Evolutionary conservation across 192 early-diverging fungal genomes (phyloP).

Genomic region (Dissophora ornata): DNA sequence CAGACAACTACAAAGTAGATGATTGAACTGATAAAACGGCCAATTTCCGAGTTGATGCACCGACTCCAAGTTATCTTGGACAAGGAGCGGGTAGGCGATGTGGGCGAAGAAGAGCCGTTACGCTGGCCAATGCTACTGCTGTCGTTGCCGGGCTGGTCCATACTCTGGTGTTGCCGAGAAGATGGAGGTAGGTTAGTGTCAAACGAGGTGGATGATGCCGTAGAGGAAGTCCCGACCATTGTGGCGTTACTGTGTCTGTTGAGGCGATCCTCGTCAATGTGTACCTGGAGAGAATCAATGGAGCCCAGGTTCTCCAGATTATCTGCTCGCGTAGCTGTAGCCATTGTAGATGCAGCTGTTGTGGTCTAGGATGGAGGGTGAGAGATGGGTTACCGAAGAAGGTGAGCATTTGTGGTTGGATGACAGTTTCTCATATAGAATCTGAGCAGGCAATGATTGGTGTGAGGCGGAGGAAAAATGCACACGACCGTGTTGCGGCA

Average conservation of each 20-base stretch:
- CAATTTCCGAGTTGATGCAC: slow-evolving; percentile 43
- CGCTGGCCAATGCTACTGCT: background rate
- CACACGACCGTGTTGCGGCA: too few relatives aligned
- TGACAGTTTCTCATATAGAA: too few relatives aligned
- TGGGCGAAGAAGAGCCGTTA: background rate
- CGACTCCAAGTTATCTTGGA: slow-evolving; percentile 14
- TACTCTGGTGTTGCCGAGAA: too few relatives aligned
- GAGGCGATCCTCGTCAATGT: background rate
- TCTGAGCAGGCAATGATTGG: too few relatives aligned
- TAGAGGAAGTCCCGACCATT: slow-evolving; percentile 4
- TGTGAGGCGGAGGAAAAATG: too few relatives aligned
- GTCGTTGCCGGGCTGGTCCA: too few relatives aligned
- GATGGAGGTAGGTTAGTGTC: too few relatives aligned
- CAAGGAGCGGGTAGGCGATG: background rate
- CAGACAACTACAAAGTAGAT: slow-evolving; percentile 44
- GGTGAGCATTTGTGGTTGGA: too few relatives aligned
- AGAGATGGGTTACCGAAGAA: too few relatives aligned
- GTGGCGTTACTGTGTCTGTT: slow-evolving; percentile 32
- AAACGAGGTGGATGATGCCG: slow-evolving; percentile 5
- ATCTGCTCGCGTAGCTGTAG: slow-evolving; percentile 8
- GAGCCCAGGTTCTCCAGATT: slow-evolving; percentile 34
- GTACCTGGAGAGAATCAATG: slow-evolving; percentile 6
- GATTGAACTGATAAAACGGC: slow-evolving; percentile 17
- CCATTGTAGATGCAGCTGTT: background rate
- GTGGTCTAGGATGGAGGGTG: too few relatives aligned